Evolutionary conservation across 352 stramenopile genomes (phyloP), one percentile per base, ranked within the genome.

Genomic region (Phytophthora podocarpi): DNA sequence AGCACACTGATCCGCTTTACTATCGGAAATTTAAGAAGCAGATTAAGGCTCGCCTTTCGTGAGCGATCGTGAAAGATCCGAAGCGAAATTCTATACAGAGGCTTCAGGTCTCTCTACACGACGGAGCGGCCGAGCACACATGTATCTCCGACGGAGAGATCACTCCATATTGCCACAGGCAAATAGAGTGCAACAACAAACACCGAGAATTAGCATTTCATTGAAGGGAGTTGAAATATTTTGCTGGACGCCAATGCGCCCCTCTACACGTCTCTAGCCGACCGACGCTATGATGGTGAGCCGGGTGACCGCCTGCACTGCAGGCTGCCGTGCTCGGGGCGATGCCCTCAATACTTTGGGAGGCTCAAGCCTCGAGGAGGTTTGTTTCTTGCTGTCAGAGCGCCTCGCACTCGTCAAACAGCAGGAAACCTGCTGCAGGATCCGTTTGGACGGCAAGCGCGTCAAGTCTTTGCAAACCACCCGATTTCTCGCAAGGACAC

Each of bases 161-260:
- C n/a, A n/a, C n/a, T n/a, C n/a, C n/a, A n/a, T n/a, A n/a, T n/a
- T n/a, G n/a, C n/a, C n/a, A n/a, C n/a, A n/a, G n/a, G n/a, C n/a
- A n/a, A n/a, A n/a, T n/a, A n/a, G n/a, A n/a, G n/a, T n/a, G n/a
- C n/a, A n/a, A n/a, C n/a, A n/a, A n/a, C n/a, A n/a, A n/a, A n/a
- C n/a, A n/a, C n/a, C n/a, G n/a, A n/a, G n/a, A n/a, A n/a, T n/a
- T n/a, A n/a, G n/a, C n/a, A n/a, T n/a, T n/a, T n/a, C n/a, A n/a
- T n/a, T n/a, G 52, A 59, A 52, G 52, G 52, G 30, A 57, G 40
- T 9, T 13, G 52, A 51, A 60, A 30, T 23, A 43, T n/a, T 24
- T 43, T 52, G 30, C 30, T 59, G 50, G 50, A 31, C 34, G 50
- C 23, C 32, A 55, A 21, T 45, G 23, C 41, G 45, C 20, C 26